Evolutionary conservation across 1,284 basidiomycete genomes (phyloP).

Genomic region (Moesziomyces antarcticus): DNA sequence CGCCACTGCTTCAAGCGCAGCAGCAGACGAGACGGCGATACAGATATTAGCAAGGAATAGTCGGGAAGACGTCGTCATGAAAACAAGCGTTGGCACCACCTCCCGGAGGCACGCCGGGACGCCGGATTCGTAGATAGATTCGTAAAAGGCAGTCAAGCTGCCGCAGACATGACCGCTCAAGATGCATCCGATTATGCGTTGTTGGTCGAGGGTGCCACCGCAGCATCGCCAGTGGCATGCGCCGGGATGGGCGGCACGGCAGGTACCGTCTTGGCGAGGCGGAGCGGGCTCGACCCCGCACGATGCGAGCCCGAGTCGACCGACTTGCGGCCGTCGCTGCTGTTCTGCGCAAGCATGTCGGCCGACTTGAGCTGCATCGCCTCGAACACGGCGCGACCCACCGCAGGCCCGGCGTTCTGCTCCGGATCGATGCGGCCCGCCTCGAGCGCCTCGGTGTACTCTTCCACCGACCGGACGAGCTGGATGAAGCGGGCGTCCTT

Average conservation of each 20-base stretch:
- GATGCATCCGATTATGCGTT: not conserved
- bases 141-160: no score
- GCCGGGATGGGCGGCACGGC: conserved; percentile 14
- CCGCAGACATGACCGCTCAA: not conserved
- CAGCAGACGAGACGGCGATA: conserved; percentile 6
- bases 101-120: no score
- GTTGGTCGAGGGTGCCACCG: conserved; percentile 3
- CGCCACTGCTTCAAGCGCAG: not conserved
- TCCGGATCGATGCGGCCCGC: conserved; percentile 56
- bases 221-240: conserved; percentile 3
- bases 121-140: no score
- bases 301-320: conserved; percentile 21
- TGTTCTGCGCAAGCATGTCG: conserved; percentile 35
- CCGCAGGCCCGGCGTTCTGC: conserved; percentile 50
- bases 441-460: conserved; percentile 64
- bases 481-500: conserved; percentile 59
- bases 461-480: conserved; percentile 60
- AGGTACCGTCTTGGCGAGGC: conserved; percentile 6
- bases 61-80: not conserved
- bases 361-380: conserved; percentile 55
- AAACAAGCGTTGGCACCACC: not conserved
- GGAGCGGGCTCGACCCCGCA: conserved; percentile 6
- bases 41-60: conserved; percentile 38
- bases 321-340: conserved; percentile 35
- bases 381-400: conserved; percentile 55